Evolutionary conservation across 331 rosid genomes (phyloP).

Genomic region (Malus hybrid): DNA sequence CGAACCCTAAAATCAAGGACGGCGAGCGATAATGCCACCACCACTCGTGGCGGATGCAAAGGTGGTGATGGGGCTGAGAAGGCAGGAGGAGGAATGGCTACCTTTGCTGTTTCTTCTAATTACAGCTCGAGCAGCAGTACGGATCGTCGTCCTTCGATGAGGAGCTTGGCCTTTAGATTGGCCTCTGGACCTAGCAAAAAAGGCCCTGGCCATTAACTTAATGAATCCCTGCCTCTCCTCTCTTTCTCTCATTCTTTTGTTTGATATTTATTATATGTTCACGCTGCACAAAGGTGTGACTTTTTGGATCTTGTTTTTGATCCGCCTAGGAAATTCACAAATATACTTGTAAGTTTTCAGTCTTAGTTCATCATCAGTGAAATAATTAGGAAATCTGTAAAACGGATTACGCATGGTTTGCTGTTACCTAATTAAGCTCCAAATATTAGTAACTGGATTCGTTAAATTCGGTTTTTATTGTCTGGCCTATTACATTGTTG

Average conservation of each 20-base stretch:
- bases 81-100: slow-evolving; percentile 23
- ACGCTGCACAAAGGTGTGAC: slow-evolving; percentile 6
- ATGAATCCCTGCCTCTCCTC: neutral
- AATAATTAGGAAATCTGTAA: neutral
- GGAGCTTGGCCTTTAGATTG: slow-evolving; percentile 37
- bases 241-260: neutral
- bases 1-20: slow-evolving; percentile 37
- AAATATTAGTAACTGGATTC: neutral
- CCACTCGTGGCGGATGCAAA: slow-evolving; percentile 6
- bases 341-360: neutral
- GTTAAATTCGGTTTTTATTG: no score
- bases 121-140: slow-evolving; percentile 16
- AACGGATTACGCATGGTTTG: neutral
- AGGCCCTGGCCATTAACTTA: slow-evolving; percentile 68
- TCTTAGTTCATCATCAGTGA: neutral
- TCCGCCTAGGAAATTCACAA: neutral
- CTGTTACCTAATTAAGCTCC: neutral
- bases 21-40: neutral
- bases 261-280: neutral
- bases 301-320: neutral
- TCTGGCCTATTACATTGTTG: neutral
- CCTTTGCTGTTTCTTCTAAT: slow-evolving; percentile 39
- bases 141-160: slow-evolving; percentile 17
- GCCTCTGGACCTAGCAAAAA: slow-evolving; percentile 87
- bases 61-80: slow-evolving; percentile 9